phyloP scores from a whole-genome alignment of 1,139 yeast genomes.

The Saccharomyces pastorianus region DNA sequence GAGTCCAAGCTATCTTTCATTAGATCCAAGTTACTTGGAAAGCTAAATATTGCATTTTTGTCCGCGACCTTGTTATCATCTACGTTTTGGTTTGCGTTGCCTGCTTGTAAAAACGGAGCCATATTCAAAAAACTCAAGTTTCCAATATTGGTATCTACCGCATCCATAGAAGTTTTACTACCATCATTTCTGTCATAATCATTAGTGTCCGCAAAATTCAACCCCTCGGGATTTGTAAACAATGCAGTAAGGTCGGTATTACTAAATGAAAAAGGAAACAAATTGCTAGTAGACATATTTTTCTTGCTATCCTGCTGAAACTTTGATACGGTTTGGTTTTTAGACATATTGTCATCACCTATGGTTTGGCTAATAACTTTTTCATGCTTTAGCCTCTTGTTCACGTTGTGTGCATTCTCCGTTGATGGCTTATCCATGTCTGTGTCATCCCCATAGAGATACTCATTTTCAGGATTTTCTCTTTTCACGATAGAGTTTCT shows the following conservation, averaged over 20 bases:
- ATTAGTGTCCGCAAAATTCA: background rate
- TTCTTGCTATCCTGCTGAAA: constrained; percentile 3
- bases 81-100: background rate
- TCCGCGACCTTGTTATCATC: background rate
- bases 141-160: background rate
- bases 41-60: background rate
- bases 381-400: background rate
- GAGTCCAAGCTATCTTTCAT: background rate
- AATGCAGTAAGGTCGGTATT: constrained; percentile 21
- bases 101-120: background rate
- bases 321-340: constrained; percentile 3
- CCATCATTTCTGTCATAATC: background rate
- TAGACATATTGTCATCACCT: background rate
- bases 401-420: constrained; percentile 5
- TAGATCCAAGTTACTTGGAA: constrained; percentile 3
- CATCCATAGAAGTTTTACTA: background rate
- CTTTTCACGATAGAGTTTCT: background rate
- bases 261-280: constrained; percentile 20
- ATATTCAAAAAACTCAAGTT: background rate
- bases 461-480: background rate
- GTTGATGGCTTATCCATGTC: background rate
- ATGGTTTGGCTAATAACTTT: background rate
- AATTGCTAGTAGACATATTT: constrained; percentile 17
- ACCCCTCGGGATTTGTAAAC: constrained; percentile 9
- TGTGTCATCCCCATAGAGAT: background rate